A percentile compares a stretch with the other conserved stretches of the same genome.
phyloP scores from a whole-genome alignment of 306 rosid species.

The Fagus crenata region DNA sequence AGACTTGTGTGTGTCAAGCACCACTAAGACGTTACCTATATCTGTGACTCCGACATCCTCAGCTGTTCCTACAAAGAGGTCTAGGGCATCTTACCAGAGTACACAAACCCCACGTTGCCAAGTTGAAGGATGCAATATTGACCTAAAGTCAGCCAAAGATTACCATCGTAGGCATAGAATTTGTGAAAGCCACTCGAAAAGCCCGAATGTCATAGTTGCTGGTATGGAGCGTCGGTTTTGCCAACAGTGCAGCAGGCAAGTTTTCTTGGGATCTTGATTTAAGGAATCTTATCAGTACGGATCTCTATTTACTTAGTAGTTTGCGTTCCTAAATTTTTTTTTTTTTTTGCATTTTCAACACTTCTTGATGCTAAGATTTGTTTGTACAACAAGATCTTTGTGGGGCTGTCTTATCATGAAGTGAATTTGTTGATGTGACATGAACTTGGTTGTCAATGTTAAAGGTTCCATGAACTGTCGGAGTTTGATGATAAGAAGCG shows the following conservation, averaged over 20 bases:
- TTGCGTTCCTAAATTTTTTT: not conserved
- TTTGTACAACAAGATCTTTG: not conserved
- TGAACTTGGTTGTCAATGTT: constrained; percentile 33
- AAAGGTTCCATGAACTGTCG: constrained; percentile 82
- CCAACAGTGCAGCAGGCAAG: constrained; percentile 96
- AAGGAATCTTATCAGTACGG: not conserved
- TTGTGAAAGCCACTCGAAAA: constrained; percentile 80
- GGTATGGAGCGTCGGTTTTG: constrained; percentile 85
- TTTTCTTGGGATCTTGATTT: constrained; percentile 22
- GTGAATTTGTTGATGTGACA: constrained; percentile 15
- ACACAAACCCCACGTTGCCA: constrained; percentile 61
- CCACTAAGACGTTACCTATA: constrained; percentile 42
- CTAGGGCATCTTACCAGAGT: constrained; percentile 44
- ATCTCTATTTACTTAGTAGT: not conserved
- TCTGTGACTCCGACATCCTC: constrained; percentile 38
- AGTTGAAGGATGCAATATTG: constrained; percentile 86
- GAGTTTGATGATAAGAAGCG: constrained; percentile 92
- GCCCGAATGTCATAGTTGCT: constrained; percentile 65
- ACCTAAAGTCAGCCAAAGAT: constrained; percentile 69
- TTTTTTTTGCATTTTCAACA: not conserved
- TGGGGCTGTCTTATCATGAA: not conserved
- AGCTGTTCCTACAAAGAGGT: constrained; percentile 44
- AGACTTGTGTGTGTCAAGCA: constrained; percentile 50
- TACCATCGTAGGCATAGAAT: constrained; percentile 90
- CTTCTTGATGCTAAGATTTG: not conserved